Conservation (phyloP, 2,329 filamentous ascomycete species). For the Colletotrichum sp. region DNA sequence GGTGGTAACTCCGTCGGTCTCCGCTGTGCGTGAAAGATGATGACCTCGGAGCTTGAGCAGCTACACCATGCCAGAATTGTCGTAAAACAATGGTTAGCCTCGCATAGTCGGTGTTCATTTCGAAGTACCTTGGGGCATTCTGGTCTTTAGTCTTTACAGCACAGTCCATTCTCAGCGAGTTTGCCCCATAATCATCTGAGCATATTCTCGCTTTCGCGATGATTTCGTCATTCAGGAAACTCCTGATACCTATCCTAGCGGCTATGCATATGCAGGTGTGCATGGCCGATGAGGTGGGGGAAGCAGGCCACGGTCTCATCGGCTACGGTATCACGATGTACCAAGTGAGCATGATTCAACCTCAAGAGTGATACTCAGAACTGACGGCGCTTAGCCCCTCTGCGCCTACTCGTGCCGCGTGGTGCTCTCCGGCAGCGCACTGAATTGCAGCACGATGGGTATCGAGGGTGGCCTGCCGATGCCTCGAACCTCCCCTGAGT, state of each 20-base stretch:
- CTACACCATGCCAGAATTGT: background rate
- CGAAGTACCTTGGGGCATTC: background rate
- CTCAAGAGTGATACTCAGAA: too few species aligned
- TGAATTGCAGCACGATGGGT: constrained; percentile 25
- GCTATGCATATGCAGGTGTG: background rate
- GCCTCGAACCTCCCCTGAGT: constrained; percentile 23
- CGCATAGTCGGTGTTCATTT: fast-evolving
- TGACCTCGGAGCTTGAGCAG: background rate
- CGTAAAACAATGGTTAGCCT: background rate
- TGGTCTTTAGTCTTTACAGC: background rate
- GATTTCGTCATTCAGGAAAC: background rate
- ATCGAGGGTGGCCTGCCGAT: constrained; percentile 18
- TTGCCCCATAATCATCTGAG: background rate
- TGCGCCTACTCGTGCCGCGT: constrained; percentile 39
- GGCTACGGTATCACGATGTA: constrained; percentile 40
- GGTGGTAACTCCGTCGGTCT: background rate
- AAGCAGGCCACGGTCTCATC: constrained; percentile 31
- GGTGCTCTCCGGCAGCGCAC: constrained; percentile 28
- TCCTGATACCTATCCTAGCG: background rate
- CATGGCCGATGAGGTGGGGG: background rate
- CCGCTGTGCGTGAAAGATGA: background rate
- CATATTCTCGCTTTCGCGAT: background rate
- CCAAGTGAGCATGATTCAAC: constrained; percentile 24
- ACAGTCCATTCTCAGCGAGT: background rate
- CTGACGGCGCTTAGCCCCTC: background rate